These are phyloP conservation scores for Arabidopsis thaliana DNA, from an alignment of 345 rosid genomes.

Conservation along the genomic window TAIR10.1 NC_003076.8:19993501-19994000, in stretches of 20 bases:
- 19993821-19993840: slow-evolving; percentile 51
- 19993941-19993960: slow-evolving; percentile 64
- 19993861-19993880: background rate
- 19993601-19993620: slow-evolving; percentile 66
- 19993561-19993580: slow-evolving; percentile 62
- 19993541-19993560: slow-evolving; percentile 62
- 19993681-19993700: slow-evolving; percentile 63
- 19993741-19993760: slow-evolving; percentile 69
- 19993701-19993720: slow-evolving; percentile 69
- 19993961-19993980: slow-evolving; percentile 66
- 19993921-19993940: slow-evolving; percentile 68
- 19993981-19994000: slow-evolving; percentile 48
- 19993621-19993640: background rate
- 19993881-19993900: slow-evolving; percentile 47
- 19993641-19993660: background rate
- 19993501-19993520: slow-evolving; percentile 55
- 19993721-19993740: slow-evolving; percentile 63
- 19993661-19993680: slow-evolving; percentile 2
- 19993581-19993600: slow-evolving; percentile 71
- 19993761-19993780: slow-evolving; percentile 65
- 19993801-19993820: slow-evolving; percentile 83
- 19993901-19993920: slow-evolving; percentile 69
- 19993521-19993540: slow-evolving; percentile 55
- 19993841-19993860: background rate
- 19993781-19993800: slow-evolving; percentile 76